Conservation (phyloP, 2,329 filamentous ascomycete genomes). For the Pseudogymnoascus sp. region DNA sequence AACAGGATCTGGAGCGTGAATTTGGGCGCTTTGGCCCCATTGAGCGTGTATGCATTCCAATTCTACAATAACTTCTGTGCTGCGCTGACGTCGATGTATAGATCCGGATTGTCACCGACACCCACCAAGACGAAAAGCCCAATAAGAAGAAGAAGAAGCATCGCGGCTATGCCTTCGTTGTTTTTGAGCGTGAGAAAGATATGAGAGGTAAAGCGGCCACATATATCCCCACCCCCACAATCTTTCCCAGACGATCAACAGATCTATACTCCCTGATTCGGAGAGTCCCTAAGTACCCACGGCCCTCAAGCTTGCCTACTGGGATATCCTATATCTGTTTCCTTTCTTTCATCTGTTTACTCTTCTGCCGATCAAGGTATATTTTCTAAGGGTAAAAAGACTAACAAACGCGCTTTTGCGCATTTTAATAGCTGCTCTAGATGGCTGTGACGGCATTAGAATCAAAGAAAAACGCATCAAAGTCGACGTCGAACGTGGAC, state of each 20-base stretch:
- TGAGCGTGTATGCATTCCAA: constrained; percentile 59
- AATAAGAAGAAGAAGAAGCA: constrained; percentile 77
- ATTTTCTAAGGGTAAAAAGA: constrained; percentile 51
- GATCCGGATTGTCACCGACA: constrained; percentile 83
- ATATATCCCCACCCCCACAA: constrained; percentile 31
- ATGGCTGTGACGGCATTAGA: constrained; percentile 71
- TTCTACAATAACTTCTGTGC: neutral
- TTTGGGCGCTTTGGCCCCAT: constrained; percentile 92
- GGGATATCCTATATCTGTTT: constrained; percentile 27
- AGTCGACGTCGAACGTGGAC: constrained; percentile 91
- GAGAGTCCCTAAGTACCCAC: constrained; percentile 26
- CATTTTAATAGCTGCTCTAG: constrained; percentile 75
- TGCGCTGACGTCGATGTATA: constrained; percentile 30
- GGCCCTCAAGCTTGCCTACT: constrained; percentile 30
- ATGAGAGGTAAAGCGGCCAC: constrained; percentile 83
- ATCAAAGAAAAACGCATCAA: constrained; percentile 90
- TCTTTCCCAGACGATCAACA: constrained; percentile 17
- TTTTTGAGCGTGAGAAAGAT: constrained; percentile 94
- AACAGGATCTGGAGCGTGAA: constrained; percentile 84
- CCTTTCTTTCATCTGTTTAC: constrained; percentile 18
- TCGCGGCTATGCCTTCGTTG: constrained; percentile 89
- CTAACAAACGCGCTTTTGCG: constrained; percentile 59
- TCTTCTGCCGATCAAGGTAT: constrained; percentile 33
- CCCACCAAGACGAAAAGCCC: constrained; percentile 56
- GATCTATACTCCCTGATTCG: constrained; percentile 32